Base-by-base conservation (phyloP, 345 rosid genomes). In the Populus deltoides region DNA sequence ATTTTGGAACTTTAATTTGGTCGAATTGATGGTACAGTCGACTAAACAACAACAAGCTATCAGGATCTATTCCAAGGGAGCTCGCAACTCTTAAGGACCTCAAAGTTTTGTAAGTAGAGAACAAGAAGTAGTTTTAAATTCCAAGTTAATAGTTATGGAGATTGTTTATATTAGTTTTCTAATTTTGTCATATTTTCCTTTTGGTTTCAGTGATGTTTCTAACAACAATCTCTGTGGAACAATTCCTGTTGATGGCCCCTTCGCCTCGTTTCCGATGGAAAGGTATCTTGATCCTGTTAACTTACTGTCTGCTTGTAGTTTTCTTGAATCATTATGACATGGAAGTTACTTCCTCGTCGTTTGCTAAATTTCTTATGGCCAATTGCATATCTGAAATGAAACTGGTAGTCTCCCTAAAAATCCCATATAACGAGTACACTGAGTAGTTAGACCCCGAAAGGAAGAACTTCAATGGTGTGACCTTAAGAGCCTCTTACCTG, bases 161-260 rank as follows among this genome's bases (percentile, higher is more conserved):
- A 8, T 6, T 36, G 39, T 17, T 20, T 72, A n/a, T 36, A 13
- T 24, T 15, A n/a, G 18, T 59, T n/a, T 31, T 31, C 70, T 70
- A 11, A 9, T 35, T 31, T 31, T 69, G 8, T 71, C 70, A 29
- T 66, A 18, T 43, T 73, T 70, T 75, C 49, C 59, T 59, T 57
- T 33, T 25, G 25, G 13, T 71, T 80, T 85, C 90, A 91, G 94
- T 49, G 94, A 91, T 68, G 90, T 89, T 55, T 91, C 90, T n/a
- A 85, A 86, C 77, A 91, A 91, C 68, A 85, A 85, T 80, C 89
- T 91, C 8, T 91, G 93, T 36, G 94, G 93, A 79, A 91, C 94
- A 38, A 86, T 90, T 75, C 94, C 94, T 2, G 92, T 88, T 13
- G 92, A 89, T 79, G 94, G 94, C 36, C 93, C 94, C 39, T 91